Evolutionary conservation across 768 basidiomycete species (phyloP).

Genomic region (Lactarius akahatsu): DNA sequence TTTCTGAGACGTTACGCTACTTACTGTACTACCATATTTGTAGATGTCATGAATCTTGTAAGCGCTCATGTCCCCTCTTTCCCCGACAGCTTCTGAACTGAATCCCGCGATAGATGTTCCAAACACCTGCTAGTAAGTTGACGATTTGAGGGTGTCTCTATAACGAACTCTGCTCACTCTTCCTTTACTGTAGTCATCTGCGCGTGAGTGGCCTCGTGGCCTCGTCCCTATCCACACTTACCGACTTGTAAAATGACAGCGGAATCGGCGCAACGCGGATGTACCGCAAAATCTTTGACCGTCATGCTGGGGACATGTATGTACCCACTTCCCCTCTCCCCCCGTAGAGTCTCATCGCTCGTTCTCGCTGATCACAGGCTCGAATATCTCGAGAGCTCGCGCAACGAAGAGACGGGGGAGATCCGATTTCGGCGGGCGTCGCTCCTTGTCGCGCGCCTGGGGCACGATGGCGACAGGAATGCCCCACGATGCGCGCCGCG

Average conservation of each 20-base stretch:
- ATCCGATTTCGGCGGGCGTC: slow-evolving; percentile 24
- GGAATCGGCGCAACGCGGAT: slow-evolving; percentile 24
- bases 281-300: slow-evolving; percentile 21
- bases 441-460: slow-evolving; percentile 3
- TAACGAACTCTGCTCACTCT: background rate
- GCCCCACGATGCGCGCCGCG: too few relatives aligned
- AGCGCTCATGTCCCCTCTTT: background rate
- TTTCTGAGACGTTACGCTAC: background rate
- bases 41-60: slow-evolving; percentile 26
- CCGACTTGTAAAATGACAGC: background rate
- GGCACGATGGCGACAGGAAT: slow-evolving; percentile 1
- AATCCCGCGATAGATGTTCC: slow-evolving; percentile 17
- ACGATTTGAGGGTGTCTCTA: background rate
- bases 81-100: background rate
- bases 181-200: slow-evolving; percentile 15
- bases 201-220: slow-evolving; percentile 9
- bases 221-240: background rate
- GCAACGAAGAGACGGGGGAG: slow-evolving; percentile 19
- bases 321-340: background rate
- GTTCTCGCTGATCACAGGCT: slow-evolving; percentile 5
- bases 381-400: slow-evolving; percentile 24
- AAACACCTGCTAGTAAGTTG: slow-evolving; percentile 16
- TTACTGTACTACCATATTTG: background rate
- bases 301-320: slow-evolving; percentile 15
- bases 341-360: background rate